Evolutionary conservation across 75 land plant genomes (phyloP).

Genomic region (Ceratopteris richardii): DNA sequence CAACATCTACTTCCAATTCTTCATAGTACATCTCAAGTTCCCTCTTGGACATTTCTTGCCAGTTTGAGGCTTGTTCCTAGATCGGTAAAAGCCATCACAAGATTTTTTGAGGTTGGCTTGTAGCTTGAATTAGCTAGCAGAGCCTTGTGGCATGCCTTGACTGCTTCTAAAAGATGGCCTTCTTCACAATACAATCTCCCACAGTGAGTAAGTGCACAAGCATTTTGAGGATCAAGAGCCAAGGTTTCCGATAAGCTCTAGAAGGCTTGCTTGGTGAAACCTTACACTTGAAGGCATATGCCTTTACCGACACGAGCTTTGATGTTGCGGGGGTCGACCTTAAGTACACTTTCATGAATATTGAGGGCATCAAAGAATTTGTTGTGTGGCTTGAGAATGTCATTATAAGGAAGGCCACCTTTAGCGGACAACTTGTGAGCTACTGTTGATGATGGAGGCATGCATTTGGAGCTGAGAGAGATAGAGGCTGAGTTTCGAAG

Average conservation of each 20-base stretch:
- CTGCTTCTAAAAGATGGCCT: too few relatives aligned
- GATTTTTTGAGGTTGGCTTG: too few relatives aligned
- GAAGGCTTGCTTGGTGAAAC: slow-evolving; percentile 48
- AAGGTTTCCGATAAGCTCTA: slow-evolving; percentile 74
- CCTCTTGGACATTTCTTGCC: slow-evolving; percentile 89
- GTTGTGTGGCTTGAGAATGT: slow-evolving; percentile 71
- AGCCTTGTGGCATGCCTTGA: slow-evolving; percentile 94
- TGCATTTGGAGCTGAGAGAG: background rate
- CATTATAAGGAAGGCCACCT: slow-evolving; percentile 76
- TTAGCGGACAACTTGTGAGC: slow-evolving; percentile 10
- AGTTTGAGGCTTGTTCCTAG: too few relatives aligned
- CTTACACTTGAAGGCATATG: slow-evolving; percentile 83
- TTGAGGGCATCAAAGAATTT: slow-evolving; percentile 79
- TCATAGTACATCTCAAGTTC: slow-evolving; percentile 89
- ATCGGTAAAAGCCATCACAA: too few relatives aligned
- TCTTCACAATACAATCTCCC: slow-evolving; percentile 91
- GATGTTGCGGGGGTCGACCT: slow-evolving; percentile 54
- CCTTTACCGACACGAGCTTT: slow-evolving; percentile 89
- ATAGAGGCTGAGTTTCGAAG: slow-evolving; percentile 8
- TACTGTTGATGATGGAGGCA: background rate
- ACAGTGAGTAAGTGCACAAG: slow-evolving; percentile 88
- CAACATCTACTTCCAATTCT: slow-evolving; percentile 72
- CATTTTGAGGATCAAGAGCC: slow-evolving; percentile 71
- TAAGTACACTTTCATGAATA: slow-evolving; percentile 55
- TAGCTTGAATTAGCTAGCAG: too few relatives aligned